Conservation (phyloP, 2,329 filamentous ascomycete species). For the Leptographium lundbergii region DNA sequence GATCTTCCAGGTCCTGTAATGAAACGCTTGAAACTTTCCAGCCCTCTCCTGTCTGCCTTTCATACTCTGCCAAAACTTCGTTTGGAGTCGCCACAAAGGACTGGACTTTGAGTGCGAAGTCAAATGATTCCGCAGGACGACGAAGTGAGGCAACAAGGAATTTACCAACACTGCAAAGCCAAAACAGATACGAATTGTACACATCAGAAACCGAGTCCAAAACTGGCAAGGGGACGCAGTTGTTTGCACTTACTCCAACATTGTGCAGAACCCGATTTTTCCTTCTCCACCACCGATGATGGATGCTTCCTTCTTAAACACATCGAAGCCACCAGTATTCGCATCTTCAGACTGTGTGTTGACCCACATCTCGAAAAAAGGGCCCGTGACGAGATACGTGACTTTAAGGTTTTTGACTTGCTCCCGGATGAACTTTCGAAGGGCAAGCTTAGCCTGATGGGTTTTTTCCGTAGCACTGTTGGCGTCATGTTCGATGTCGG, state of each 20-base stretch:
- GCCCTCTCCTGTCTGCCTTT: slow-evolving; percentile 46
- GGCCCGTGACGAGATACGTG: slow-evolving; percentile 59
- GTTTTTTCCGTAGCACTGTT: slow-evolving; percentile 48
- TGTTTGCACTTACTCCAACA: slow-evolving; percentile 44
- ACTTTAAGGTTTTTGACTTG: slow-evolving; percentile 41
- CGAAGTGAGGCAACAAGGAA: slow-evolving; percentile 49
- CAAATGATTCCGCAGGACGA: slow-evolving; percentile 38
- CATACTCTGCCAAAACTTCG: slow-evolving; percentile 52
- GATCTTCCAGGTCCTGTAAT: slow-evolving; percentile 36
- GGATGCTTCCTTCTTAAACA: slow-evolving; percentile 40
- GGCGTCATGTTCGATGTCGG: slow-evolving; percentile 49
- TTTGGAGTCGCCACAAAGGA: slow-evolving; percentile 56
- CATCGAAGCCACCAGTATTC: slow-evolving; percentile 45
- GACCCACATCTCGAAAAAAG: slow-evolving; percentile 54
- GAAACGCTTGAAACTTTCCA: slow-evolving; percentile 44
- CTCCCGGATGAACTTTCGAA: slow-evolving; percentile 47
- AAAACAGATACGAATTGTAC: neutral
- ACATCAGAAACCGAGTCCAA: neutral
- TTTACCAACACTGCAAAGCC: slow-evolving; percentile 38
- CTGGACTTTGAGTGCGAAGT: slow-evolving; percentile 52
- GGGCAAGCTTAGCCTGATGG: slow-evolving; percentile 57
- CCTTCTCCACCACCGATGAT: slow-evolving; percentile 50
- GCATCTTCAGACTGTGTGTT: slow-evolving; percentile 22
- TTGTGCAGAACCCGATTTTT: slow-evolving; percentile 54
- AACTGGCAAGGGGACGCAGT: neutral